Base-by-base conservation (phyloP, 1,139 yeast species). In the Kluyveromyces sp. region DNA sequence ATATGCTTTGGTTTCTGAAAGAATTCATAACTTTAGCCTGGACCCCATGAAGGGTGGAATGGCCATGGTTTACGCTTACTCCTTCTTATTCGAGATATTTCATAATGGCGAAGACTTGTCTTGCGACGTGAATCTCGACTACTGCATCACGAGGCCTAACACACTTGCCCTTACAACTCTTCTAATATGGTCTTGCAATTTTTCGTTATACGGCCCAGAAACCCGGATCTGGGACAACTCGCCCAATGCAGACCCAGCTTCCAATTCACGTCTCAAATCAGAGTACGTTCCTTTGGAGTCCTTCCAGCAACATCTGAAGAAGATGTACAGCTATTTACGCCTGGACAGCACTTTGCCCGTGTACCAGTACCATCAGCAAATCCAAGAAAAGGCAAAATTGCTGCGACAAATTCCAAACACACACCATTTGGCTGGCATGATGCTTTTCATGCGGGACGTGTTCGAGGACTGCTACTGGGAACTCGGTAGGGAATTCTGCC, bases 21-120 rank as follows among this genome's bases (percentile, higher is more conserved):
- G 78, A 55, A 69, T 80, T 36, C 42, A 45, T 26, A 46, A 51
- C 20, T 53, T 56, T 39, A 53, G 58, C 6, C 41, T 48, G 19
- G 55, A 55, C 32, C 49, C 55, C 8, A 65, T 59, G 33, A 67
- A 60, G 49, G 77, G 72, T 26, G 68, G 66, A 49, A 63, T 70
- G 26, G 71, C 78, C 37, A 76, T 80, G n/a, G 67, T 81, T 6
- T 85, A 80, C 57, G 79, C 84, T 47, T 80, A 76, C 55, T 65
- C 79, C 55, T 66, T 77, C 36, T 59, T 80, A 18, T 80, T 83
- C 75, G 83, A 80, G 47, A 69, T 78, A 58, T 73, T 80, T 64
- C 61, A 81, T 61, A 71, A 31, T 75, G 78, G 33, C 68, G 67
- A 48, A 68, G 68, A 48, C 46, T 60, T 4, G 44, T 60, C 56